Base-by-base conservation (phyloP, 768 basidiomycete genomes). In the Lentinula boryana region DNA sequence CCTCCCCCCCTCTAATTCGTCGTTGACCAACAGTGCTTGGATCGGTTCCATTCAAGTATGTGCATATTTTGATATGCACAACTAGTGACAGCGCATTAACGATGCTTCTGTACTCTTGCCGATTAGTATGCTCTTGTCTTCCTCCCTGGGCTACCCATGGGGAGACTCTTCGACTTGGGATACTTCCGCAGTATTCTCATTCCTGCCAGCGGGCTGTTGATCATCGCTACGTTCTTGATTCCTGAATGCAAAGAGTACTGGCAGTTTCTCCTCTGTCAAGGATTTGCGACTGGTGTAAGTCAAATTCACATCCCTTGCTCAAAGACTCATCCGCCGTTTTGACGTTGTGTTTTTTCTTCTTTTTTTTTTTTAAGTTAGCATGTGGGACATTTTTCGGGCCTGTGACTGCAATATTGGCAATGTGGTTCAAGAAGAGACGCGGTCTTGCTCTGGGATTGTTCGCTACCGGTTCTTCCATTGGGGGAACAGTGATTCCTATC, bases 241-340 rank as follows among this genome's bases (percentile, higher is more conserved):
- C 87, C 87, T 0, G 76, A 91, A 73, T 92, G 91, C 67, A 86
- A 74, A 10, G 62, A 78, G 60, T 92, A 85, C 66, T 92, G 90
- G 91, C 88, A 92, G 5, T 87, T 91, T 65, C 66, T 92, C 23
- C 77, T 92, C 0, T 89, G 83, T 62, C 90, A 92, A 69, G 90
- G 90, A 0, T 65, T 91, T 40, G 80, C 79, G 0, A 71, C 84
- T 12, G 90, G 90, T 21, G 84, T 88, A 60, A 62, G 86, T 64
- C 15, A 21, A 43, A 53, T 40, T 43, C 16, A 27, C 63, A 48
- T 59, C 27, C 9, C 31, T 50, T 31, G 55, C 3, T 60, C 55
- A 52, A 41, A 23, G 15, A 27, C 62, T 40, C 55, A 48, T 48
- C 6, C 50, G 27, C 27, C 4, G 13, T 32, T 66, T 66, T 16